These are phyloP conservation scores for Mycosphaerella arachidis DNA, from an alignment of 2,329 filamentous ascomycete species.

Conservation along the genomic window DNA sequence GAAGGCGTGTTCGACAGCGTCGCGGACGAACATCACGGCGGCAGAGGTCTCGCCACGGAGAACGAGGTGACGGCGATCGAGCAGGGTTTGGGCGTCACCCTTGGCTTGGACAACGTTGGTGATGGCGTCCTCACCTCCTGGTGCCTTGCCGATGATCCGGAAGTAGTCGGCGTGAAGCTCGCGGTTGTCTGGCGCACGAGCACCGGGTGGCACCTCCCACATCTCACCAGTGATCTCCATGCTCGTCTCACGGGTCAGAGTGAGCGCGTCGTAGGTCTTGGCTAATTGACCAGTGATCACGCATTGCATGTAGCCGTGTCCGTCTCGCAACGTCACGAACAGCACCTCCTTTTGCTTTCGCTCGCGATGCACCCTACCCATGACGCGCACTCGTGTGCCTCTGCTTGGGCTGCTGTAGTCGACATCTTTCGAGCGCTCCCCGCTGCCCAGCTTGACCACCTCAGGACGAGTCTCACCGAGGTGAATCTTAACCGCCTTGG, in stretches of 20 bases:
- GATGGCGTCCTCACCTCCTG: conserved; percentile 84
- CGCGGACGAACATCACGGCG: conserved; percentile 82
- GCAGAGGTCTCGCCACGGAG: conserved; percentile 79
- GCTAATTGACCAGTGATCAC: conserved; percentile 75
- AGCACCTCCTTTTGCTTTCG: conserved; percentile 78
- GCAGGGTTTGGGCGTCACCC: conserved; percentile 66
- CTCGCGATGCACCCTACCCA: conserved; percentile 77
- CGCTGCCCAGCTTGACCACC: conserved; percentile 52
- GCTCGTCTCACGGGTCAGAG: conserved; percentile 80
- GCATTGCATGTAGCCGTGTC: conserved; percentile 80
- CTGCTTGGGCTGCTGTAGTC: conserved; percentile 52
- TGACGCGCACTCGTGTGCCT: conserved; percentile 72
- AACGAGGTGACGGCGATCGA: conserved; percentile 78
- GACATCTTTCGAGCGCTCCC: conserved; percentile 45
- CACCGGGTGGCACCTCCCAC: conserved; percentile 70
- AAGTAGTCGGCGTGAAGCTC: conserved; percentile 91
- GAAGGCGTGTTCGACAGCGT: conserved; percentile 76
- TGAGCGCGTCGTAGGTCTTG: conserved; percentile 87
- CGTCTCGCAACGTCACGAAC: conserved; percentile 82
- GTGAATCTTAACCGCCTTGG: conserved; percentile 69
- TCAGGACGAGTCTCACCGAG: conserved; percentile 65
- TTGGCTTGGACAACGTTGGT: conserved; percentile 73
- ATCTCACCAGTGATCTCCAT: conserved; percentile 81
- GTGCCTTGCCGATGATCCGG: conserved; percentile 69
- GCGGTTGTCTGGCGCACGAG: conserved; percentile 74